These are phyloP conservation scores for Alternaria ethzedia DNA, from an alignment of 2,329 filamentous ascomycete species.

Conservation along the genomic window DNA sequence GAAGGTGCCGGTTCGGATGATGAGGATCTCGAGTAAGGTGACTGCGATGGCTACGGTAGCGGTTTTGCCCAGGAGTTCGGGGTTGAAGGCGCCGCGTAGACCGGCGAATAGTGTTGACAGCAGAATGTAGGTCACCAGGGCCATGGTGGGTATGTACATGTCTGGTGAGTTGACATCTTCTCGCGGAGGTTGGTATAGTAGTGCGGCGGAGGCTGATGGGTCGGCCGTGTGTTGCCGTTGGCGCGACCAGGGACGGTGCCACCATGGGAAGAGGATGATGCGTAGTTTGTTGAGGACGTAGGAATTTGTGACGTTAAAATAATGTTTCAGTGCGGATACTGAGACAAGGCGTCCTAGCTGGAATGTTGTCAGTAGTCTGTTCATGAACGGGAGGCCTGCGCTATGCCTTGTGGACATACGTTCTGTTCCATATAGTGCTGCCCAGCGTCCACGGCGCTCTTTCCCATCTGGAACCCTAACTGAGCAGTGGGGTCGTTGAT, in stretches of 20 bases:
- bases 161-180: conserved; percentile 98
- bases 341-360: conserved; percentile 85
- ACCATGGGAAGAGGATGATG: conserved; percentile 95
- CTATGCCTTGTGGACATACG: conserved; percentile 59
- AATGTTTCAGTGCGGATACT: conserved; percentile 92
- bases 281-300: conserved; percentile 94
- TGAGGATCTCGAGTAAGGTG: conserved; percentile 85
- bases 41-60: conserved; percentile 84
- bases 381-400: not conserved
- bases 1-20: conserved; percentile 90
- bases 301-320: conserved; percentile 98
- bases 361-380: not conserved
- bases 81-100: conserved; percentile 88
- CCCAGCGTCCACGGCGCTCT: conserved; percentile 87
- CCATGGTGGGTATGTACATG: conserved; percentile 99
- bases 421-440: conserved; percentile 97
- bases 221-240: conserved; percentile 70
- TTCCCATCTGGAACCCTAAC: conserved; percentile 92
- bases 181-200: conserved; percentile 79
- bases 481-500: conserved; percentile 96
- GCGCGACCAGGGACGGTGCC: conserved; percentile 96
- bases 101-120: conserved; percentile 90
- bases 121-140: conserved; percentile 95
- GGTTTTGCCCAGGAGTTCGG: conserved; percentile 88
- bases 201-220: conserved; percentile 16